Percentiles rank a stretch among this genome's conserved stretches.
phyloP scores from a whole-genome alignment of 352 stramenopile species.

The Globisporangium mamillatum region DNA sequence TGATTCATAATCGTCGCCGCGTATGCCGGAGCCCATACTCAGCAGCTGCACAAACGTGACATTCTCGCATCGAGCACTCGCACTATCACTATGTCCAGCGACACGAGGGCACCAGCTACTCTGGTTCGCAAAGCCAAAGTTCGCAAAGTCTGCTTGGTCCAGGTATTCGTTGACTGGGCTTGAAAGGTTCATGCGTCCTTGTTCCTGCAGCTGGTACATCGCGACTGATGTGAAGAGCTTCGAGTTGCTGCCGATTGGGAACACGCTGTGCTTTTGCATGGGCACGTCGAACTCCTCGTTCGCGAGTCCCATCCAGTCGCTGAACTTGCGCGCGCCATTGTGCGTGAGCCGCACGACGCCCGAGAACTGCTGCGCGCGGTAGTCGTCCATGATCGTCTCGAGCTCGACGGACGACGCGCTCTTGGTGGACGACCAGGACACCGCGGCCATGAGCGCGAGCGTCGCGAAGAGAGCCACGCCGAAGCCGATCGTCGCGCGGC shows the following conservation, averaged over 20 bases:
- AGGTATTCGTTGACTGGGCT: conserved; percentile 35
- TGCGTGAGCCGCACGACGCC: conserved; percentile 48
- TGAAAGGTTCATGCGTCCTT: conserved; percentile 32
- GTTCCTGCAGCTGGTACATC: conserved; percentile 64
- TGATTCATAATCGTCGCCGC: conserved; percentile 16
- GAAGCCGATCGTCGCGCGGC: conserved; percentile 37
- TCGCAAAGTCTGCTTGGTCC: conserved; percentile 34
- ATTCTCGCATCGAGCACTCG: conserved; percentile 29
- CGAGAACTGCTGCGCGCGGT: conserved; percentile 41
- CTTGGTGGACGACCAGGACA: conserved; percentile 36
- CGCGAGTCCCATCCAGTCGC: conserved; percentile 38
- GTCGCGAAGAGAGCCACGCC: conserved; percentile 31
- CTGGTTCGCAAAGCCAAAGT: conserved; percentile 47
- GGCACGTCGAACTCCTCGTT: conserved; percentile 44
- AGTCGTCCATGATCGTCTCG: conserved; percentile 24
- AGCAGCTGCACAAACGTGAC: conserved; percentile 69
- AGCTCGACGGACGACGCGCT: conserved; percentile 30
- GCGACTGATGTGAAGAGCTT: conserved; percentile 54
- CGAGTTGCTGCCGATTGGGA: conserved; percentile 55
- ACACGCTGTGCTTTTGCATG: conserved; percentile 49
- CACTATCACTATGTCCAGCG: neutral
- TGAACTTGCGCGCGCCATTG: conserved; percentile 48
- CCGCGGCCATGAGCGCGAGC: conserved; percentile 26
- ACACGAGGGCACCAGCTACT: conserved; percentile 50
- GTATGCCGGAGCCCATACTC: conserved; percentile 54